Base-by-base conservation (phyloP, 805 yeast genomes). In the Barnettozyma pratensis region DNA sequence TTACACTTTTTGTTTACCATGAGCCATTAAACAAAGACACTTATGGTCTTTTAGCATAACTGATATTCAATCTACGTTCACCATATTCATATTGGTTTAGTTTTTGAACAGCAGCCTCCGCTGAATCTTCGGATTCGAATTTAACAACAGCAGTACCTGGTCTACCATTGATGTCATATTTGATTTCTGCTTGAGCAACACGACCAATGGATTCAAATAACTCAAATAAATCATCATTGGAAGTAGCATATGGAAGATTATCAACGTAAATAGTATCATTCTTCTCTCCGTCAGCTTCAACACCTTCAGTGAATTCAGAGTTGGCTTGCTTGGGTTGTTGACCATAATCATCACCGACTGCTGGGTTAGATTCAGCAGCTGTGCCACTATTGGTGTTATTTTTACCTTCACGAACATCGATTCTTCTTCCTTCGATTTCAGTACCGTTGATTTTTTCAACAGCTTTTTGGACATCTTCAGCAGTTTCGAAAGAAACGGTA, bases 191-290 rank as follows among this genome's bases (percentile, higher is more conserved):
- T 39, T 75, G 76, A 38, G 67, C 71, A 14, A 92, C 88, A 43
- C 77, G 70, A 26, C 96, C 96, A 47, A 90, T 79, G 36, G 92
- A 84, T 63, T 85, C 92, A 64, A 91, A 91, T 50, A 92, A 75
- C 56, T 91, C 97, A 54, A 74, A 79, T 55, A 92, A 75, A 67
- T 92, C 97, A 49, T 84, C 82, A 55, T 83, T 82, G 32, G 89
- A 80, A n/a, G 97, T 91, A 45, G 90, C 84, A 75, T 80, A 88
- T 31, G 98, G 98, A 61, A 92, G 72, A 70, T 92, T 92, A 41
- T 75, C 76, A 26, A 86, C 90, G 62, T 69, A 85, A 41, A 92
- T 76, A 26, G 78, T 73, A 34, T 72, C 77, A 44, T 81, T 83
- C 44, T 79, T 80, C 37, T 70, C 76, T 39, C 88, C 89, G 41